Evolutionary conservation across 257 asterid species (phyloP).

Genomic region (Solanum chmielewskii): DNA sequence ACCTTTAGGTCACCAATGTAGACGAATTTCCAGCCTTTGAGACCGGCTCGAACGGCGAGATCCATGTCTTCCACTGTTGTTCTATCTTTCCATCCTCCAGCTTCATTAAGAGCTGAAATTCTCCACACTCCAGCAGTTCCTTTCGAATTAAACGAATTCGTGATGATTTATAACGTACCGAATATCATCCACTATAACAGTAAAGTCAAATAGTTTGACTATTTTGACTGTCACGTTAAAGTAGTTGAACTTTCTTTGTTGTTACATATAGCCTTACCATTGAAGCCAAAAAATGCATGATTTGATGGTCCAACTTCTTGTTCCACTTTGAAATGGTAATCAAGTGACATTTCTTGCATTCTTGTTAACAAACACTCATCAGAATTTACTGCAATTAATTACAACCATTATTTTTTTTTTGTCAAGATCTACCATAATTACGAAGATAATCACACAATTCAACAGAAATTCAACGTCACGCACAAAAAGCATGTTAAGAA

Average conservation of each 20-base stretch:
- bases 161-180: background rate
- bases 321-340: slow-evolving; percentile 59
- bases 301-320: slow-evolving; percentile 64
- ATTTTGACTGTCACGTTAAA: background rate
- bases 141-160: background rate
- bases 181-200: background rate
- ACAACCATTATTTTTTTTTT: background rate
- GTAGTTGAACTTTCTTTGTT: background rate
- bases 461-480: background rate
- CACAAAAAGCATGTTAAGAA: background rate
- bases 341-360: slow-evolving; percentile 63
- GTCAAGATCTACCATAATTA: background rate
- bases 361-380: slow-evolving; percentile 68
- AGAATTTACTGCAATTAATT: slow-evolving; percentile 33
- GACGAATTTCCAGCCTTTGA: slow-evolving; percentile 56
- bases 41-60: slow-evolving; percentile 54
- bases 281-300: slow-evolving; percentile 54
- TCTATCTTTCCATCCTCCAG: slow-evolving; percentile 65
- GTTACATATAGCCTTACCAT: slow-evolving; percentile 19
- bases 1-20: slow-evolving; percentile 35
- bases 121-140: slow-evolving; percentile 72
- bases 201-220: no score
- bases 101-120: slow-evolving; percentile 39
- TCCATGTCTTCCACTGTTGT: slow-evolving; percentile 70
- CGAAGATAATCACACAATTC: background rate